Percentiles rank a stretch among this genome's conserved stretches.
phyloP scores from a whole-genome alignment of 2,329 filamentous ascomycete genomes.

The Neopestalotiopsis sp. region DNA sequence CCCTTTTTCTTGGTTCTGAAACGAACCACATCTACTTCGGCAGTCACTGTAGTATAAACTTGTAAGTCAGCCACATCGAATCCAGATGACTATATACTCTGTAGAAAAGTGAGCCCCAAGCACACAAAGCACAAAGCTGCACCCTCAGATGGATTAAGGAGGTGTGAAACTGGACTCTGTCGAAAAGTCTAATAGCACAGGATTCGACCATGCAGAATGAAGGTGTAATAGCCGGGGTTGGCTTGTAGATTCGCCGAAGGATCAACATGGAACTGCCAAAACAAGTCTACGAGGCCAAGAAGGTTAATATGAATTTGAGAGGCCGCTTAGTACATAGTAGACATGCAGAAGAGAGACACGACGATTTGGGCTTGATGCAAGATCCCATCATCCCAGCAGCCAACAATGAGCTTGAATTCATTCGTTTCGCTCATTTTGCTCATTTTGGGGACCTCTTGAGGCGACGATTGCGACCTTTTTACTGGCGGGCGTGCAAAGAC shows the following conservation, averaged over 20 bases:
- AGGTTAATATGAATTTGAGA: neutral
- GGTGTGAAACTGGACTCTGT: neutral
- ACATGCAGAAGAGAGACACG: neutral
- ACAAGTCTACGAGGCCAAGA: neutral
- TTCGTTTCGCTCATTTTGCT: too few species aligned
- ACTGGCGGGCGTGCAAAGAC: neutral
- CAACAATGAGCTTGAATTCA: too few species aligned
- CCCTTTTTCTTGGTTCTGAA: too few species aligned
- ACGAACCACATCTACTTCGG: too few species aligned
- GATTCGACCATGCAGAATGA: neutral
- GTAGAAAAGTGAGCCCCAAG: too few species aligned
- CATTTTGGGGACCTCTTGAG: too few species aligned
- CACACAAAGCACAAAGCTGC: too few species aligned
- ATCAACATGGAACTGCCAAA: neutral
- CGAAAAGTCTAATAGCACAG: neutral
- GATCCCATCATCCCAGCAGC: neutral
- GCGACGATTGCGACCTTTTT: too few species aligned
- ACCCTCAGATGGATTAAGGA: too few species aligned
- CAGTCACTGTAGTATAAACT: too few species aligned
- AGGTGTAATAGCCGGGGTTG: neutral
- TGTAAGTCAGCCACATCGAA: too few species aligned
- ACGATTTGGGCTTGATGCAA: neutral
- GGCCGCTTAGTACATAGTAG: neutral
- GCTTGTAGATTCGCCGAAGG: neutral
- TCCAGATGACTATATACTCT: too few species aligned